Evolutionary conservation across 2,329 filamentous ascomycete species (phyloP).

Genomic region (Lachnellula cervina): DNA sequence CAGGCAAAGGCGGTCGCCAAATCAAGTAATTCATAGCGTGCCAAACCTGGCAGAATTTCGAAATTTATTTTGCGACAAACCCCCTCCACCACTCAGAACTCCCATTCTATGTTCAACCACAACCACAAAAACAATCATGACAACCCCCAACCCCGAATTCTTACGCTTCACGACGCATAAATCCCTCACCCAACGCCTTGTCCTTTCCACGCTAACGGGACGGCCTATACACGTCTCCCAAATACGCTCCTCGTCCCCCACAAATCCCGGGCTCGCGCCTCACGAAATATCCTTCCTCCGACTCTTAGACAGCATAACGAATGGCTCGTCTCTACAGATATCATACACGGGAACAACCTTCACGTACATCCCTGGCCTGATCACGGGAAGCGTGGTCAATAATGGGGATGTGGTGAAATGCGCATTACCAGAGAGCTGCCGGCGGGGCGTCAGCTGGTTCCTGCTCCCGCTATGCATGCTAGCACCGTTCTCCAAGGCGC

Average conservation of each 20-base stretch:
- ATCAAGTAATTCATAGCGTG: slow-evolving; percentile 3
- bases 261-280: slow-evolving; percentile 80
- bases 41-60: slow-evolving; percentile 7
- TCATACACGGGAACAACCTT: slow-evolving; percentile 93
- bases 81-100: neutral
- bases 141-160: slow-evolving; percentile 36
- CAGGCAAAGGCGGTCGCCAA: slow-evolving; percentile 12
- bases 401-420: slow-evolving; percentile 70
- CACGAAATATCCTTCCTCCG: slow-evolving; percentile 95
- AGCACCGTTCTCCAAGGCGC: slow-evolving; percentile 87
- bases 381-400: slow-evolving; percentile 78
- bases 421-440: slow-evolving; percentile 70
- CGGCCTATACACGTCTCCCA: slow-evolving; percentile 86
- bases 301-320: slow-evolving; percentile 89
- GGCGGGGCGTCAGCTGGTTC: slow-evolving; percentile 85
- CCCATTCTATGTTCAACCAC: neutral
- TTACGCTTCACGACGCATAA: slow-evolving; percentile 81
- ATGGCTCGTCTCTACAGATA: slow-evolving; percentile 91
- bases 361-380: slow-evolving; percentile 85
- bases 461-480: slow-evolving; percentile 83
- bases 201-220: slow-evolving; percentile 87
- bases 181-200: slow-evolving; percentile 75
- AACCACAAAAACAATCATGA: slow-evolving; percentile 21
- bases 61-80: slow-evolving; percentile 5
- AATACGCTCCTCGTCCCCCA: slow-evolving; percentile 82